Evolutionary conservation across 768 basidiomycete species (phyloP), one percentile per base, ranked within the genome.

Genomic region (Psilocybe azurescens): DNA sequence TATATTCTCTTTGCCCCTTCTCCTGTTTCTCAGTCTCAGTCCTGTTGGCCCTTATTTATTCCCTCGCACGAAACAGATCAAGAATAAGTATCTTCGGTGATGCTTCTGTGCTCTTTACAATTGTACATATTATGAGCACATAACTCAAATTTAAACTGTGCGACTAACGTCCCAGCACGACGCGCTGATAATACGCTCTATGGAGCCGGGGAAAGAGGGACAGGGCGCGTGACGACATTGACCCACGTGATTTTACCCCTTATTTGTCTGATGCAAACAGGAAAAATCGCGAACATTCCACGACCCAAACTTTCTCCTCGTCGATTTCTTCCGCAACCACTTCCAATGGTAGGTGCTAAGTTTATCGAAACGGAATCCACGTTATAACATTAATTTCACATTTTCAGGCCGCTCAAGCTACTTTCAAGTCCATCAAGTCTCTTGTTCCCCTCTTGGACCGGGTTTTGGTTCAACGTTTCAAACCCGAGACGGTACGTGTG

Each of bases 401-500:
- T 53, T 36, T 2, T 52, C 0, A 93, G 90, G 91, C 91, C 79
- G 79, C 91, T 64, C 91, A 93, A 78, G 91, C 94, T 67, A 97
- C 95, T 28, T 95, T 99, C 89, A 97, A 94, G 79, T 89, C 89
- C 67, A 98, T 98, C 86, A 93, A 86, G 81, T 82, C 95, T 60
- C 75, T 99, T 67, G 79, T 93, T 65, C 97, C 97, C 63, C 87
- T 99, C 54, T 82, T 99, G 59, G 97, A 99, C 89, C 93, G 97
- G 66, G 93, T 99, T 65, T 84, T 99, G 67, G 95, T 99, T 63
- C 97, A 98, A 80, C 87, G 96, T 60, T 97, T 97, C 89, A 99
- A 98, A 83, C 83, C 94, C 33, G 95, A 97, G 68, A 93, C 94
- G 7, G 96, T 98, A 71, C 63, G 91, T 81, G n/a, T 59, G n/a